phyloP scores from a whole-genome alignment of 2,329 filamentous ascomycete species.

The Aureobasidium sp. region DNA sequence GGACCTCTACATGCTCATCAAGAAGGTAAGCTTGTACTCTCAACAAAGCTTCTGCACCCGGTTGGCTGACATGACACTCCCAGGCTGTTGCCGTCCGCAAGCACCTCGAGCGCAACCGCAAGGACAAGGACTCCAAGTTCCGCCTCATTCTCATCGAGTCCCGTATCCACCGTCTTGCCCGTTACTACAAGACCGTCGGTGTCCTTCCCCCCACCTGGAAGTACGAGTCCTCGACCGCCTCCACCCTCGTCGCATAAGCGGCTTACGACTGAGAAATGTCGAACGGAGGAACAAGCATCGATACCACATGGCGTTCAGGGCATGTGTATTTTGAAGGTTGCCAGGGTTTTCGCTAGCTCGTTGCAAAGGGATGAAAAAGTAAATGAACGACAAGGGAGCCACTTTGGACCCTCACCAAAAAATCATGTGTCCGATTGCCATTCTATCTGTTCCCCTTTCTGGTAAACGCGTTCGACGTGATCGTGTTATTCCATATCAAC shows the following conservation, averaged over 20 bases:
- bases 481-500: background rate
- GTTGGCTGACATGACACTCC: background rate
- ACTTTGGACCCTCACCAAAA: conserved; percentile 4
- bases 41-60: background rate
- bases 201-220: conserved; percentile 87
- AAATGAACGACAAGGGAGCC: conserved; percentile 12
- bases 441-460: background rate
- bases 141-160: conserved; percentile 99
- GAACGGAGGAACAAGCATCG: background rate
- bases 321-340: conserved; percentile 16
- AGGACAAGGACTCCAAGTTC: conserved; percentile 99
- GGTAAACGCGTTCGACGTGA: background rate
- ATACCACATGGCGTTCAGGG: conserved; percentile 16
- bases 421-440: conserved; percentile 6
- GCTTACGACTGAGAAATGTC: conserved; percentile 8
- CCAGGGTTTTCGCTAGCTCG: conserved; percentile 14
- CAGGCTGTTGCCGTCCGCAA: conserved; percentile 97
- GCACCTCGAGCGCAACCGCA: conserved; percentile 99
- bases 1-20: conserved; percentile 99
- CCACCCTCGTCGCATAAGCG: conserved; percentile 82
- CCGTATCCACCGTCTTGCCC: conserved; percentile 97
- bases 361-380: conserved; percentile 13
- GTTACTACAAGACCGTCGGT: conserved; percentile 98
- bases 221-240: conserved; percentile 96
- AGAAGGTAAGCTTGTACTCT: conserved; percentile 68